Percentiles rank a stretch among this genome's conserved stretches.
Evolutionary conservation across 139 green algal genomes (phyloP).

Genomic region (Coccomyxa sp.): DNA sequence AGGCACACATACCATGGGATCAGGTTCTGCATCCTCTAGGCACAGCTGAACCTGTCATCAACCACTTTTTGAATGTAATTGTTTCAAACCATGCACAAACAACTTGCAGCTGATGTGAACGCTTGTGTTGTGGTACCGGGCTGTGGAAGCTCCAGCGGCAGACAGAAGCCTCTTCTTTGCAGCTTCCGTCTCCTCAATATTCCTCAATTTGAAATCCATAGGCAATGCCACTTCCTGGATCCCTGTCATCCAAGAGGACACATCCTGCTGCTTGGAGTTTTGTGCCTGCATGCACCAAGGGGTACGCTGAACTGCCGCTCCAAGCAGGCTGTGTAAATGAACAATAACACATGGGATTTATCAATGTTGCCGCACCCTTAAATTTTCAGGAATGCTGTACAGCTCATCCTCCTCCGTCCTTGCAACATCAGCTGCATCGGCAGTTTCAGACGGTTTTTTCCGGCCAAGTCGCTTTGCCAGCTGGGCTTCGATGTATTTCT

Average conservation of each 20-base stretch:
- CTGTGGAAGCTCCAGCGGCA: neutral
- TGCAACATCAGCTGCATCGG: constrained; percentile 7
- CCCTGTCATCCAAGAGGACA: constrained; percentile 52
- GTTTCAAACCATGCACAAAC: too few relatives aligned
- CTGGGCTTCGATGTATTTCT: constrained; percentile 65
- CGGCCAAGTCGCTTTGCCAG: constrained; percentile 58
- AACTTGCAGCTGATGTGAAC: too few relatives aligned
- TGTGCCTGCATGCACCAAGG: neutral
- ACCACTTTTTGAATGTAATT: too few relatives aligned
- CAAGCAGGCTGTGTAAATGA: too few relatives aligned
- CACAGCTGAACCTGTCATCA: neutral
- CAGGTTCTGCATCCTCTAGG: neutral
- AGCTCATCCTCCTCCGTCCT: constrained; percentile 53
- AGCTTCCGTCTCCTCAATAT: constrained; percentile 82
- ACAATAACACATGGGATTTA: too few relatives aligned
- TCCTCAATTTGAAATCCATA: constrained; percentile 65
- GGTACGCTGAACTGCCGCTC: too few relatives aligned
- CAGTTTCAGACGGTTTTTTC: constrained; percentile 7
- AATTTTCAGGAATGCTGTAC: constrained; percentile 48
- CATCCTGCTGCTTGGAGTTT: constrained; percentile 26
- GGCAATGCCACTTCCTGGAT: constrained; percentile 75
- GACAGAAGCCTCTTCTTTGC: constrained; percentile 67
- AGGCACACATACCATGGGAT: neutral
- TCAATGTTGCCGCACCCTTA: constrained; percentile 30
- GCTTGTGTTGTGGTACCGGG: too few relatives aligned